Base-by-base conservation (phyloP, 768 basidiomycete species). In the Termitomyces sp. region DNA sequence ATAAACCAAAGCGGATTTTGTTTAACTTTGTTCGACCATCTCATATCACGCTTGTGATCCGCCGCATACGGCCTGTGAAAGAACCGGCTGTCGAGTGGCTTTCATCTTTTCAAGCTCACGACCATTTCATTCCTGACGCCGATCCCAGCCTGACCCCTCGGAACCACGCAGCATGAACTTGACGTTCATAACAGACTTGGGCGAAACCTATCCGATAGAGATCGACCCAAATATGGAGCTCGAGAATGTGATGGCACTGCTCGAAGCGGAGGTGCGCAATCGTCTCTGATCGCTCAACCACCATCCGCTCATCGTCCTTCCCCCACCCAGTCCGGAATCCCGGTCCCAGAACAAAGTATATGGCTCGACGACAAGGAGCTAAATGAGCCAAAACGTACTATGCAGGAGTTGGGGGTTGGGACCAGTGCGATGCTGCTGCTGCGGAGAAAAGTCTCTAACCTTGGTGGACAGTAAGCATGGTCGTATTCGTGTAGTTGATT, bases 211-310 rank as follows among this genome's bases (percentile, higher is more conserved):
- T 66, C 68, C 75, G 44, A 76, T 96, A 55, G 96, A 98, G 70
- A 92, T 97, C 66, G 93, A 95, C 75, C 84, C 92, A 1, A 83
- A 81, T 57, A 95, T 98, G 91, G 88, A 92, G 73, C 84, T 98
- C 33, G 91, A 93, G 78, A 91, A 96, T 72, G 88, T 98, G 40
- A 90, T 90, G 84, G 96, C 93, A 13, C 79, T 98, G 57, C 81
- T 97, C n/a, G 94, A 97, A 75, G 96, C 90, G 0, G 96, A 98
- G 85, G 96, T 94, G 71, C 72, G n/a, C 46, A 57, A 48, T 49
- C 38, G 24, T 42, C 11, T 42, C 39, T 42, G 54, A 42, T 56
- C 55, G 49, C 24, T 57, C n/a, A 9, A 24, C 44, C 22, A 22
- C n/a, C 16, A 22, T 18, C 33, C 42, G 16, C 44, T 52, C 28